These are phyloP conservation scores for Endocarpon pusillum DNA, from an alignment of 495 filamentous ascomycete species.

Conservation along the genomic window DNA sequence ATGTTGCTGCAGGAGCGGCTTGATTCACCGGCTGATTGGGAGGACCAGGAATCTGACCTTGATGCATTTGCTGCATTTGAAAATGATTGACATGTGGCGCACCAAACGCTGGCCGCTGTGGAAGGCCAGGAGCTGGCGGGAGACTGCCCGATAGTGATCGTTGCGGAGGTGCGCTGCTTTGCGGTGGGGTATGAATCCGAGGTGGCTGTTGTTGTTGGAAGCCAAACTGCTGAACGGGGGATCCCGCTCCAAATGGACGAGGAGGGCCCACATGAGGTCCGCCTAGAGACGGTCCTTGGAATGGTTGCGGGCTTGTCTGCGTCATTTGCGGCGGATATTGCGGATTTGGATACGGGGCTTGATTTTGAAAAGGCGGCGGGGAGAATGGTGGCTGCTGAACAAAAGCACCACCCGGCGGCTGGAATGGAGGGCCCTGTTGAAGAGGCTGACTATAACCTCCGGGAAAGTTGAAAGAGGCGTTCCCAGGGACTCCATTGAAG, in stretches of 20 bases:
- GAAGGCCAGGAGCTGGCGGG: conserved; percentile 39
- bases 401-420: conserved; percentile 10
- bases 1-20: conserved; percentile 5
- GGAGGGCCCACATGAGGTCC: conserved; percentile 10
- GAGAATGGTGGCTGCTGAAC: conserved; percentile 7
- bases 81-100: conserved; percentile 37
- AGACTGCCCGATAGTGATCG: conserved; percentile 32
- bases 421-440: conserved; percentile 9
- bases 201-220: conserved; percentile 18
- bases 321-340: conserved; percentile 16
- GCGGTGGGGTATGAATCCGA: conserved; percentile 25
- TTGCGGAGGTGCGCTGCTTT: conserved; percentile 17
- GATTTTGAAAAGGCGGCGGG: conserved; percentile 10
- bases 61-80: conserved; percentile 48
- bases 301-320: conserved; percentile 18
- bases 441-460: conserved; percentile 16
- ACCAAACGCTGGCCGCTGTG: conserved; percentile 44
- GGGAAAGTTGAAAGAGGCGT: conserved; percentile 8
- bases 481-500: conserved; percentile 11
- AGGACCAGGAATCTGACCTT: conserved; percentile 26
- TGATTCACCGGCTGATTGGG: conserved; percentile 19
- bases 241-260: conserved; percentile 16
- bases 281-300: conserved; percentile 16
- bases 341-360: conserved; percentile 10
- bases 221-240: conserved; percentile 27